Conservation (phyloP, 805 yeast genomes). For the Pichia cephalocereana region DNA sequence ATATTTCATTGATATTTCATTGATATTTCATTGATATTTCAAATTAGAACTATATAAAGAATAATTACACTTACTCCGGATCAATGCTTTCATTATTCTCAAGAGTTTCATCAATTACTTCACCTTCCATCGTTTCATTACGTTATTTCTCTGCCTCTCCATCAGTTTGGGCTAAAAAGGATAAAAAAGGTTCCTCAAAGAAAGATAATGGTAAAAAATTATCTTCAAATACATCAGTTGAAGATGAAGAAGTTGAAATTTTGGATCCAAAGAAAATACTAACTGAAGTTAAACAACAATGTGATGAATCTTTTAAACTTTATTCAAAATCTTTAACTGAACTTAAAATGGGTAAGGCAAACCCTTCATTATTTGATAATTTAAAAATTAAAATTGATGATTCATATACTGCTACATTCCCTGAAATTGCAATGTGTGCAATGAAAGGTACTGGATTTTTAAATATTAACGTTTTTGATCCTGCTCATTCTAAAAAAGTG, state of each 20-base stretch:
- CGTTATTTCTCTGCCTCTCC: background rate
- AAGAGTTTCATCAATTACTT: background rate
- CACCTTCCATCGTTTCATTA: background rate
- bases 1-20: too few species aligned
- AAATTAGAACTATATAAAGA: too few species aligned
- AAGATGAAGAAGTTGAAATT: conserved; percentile 19
- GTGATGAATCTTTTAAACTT: conserved; percentile 38
- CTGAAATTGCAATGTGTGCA: conserved; percentile 62
- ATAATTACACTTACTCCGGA: too few species aligned
- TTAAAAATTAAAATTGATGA: conserved; percentile 43
- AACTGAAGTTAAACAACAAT: conserved; percentile 32
- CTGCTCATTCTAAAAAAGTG: conserved; percentile 58
- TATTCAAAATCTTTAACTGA: conserved; percentile 52
- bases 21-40: too few species aligned
- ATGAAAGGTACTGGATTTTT: conserved; percentile 55
- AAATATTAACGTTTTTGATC: conserved; percentile 81
- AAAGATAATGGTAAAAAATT: conserved; percentile 8
- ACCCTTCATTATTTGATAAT: conserved; percentile 56
- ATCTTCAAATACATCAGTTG: conserved; percentile 6
- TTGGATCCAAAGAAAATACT: conserved; percentile 26
- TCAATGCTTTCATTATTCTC: background rate
- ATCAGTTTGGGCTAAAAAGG: conserved; percentile 10
- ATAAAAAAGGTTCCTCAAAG: conserved; percentile 5
- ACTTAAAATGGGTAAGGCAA: conserved; percentile 59
- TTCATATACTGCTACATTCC: conserved; percentile 38